Percentiles rank a stretch among this genome's conserved stretches.
Evolutionary conservation across 2,329 filamentous ascomycete genomes (phyloP).

Genomic region (Gliomastix tumulicola): DNA sequence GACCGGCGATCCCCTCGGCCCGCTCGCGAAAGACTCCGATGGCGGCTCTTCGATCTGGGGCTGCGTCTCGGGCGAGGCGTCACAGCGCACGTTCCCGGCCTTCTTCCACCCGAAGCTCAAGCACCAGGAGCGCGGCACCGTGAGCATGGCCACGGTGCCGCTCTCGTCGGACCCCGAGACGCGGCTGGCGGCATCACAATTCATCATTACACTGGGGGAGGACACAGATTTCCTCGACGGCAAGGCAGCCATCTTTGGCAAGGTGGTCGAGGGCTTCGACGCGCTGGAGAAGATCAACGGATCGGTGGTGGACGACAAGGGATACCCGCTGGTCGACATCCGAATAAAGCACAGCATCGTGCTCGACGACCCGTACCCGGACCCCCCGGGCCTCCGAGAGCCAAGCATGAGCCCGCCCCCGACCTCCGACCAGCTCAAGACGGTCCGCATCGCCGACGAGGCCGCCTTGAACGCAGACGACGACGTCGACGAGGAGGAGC

Average conservation of each 20-base stretch:
- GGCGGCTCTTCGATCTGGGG: constrained; percentile 94
- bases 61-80: constrained; percentile 56
- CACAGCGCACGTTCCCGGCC: constrained; percentile 73
- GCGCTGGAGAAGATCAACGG: constrained; percentile 88
- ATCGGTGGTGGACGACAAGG: constrained; percentile 78
- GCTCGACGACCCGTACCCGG: constrained; percentile 85
- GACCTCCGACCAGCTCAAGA: constrained; percentile 78
- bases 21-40: constrained; percentile 76
- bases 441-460: constrained; percentile 86
- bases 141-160: constrained; percentile 94
- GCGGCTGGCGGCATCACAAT: constrained; percentile 82
- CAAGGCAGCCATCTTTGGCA: constrained; percentile 91
- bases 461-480: constrained; percentile 72
- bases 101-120: constrained; percentile 82
- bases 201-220: constrained; percentile 85
- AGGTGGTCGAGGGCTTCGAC: constrained; percentile 94
- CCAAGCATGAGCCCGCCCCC: constrained; percentile 76
- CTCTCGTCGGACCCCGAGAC: constrained; percentile 70
- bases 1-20: constrained; percentile 88
- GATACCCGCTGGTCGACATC: constrained; percentile 87
- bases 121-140: constrained; percentile 81
- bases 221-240: constrained; percentile 86
- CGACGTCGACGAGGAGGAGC: constrained; percentile 65
- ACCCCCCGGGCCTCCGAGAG: constrained; percentile 69
- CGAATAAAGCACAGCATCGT: constrained; percentile 88